Conservation (phyloP, 2,329 filamentous ascomycete species). For the Alternaria incomplexa region DNA sequence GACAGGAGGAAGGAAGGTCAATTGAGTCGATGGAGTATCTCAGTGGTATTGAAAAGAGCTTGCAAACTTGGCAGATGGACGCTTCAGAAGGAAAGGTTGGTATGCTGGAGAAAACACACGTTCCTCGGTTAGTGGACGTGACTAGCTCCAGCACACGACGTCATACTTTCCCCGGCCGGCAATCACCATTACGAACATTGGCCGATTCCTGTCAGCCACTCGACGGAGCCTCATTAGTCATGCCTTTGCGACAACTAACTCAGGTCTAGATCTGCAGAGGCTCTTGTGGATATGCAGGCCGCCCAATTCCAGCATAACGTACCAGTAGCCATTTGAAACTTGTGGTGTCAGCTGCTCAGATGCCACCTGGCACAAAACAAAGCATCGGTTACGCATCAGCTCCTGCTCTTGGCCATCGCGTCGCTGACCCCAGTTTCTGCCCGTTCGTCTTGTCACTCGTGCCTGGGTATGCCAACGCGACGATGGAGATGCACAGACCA, state of each 20-base stretch:
- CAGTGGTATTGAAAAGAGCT: background rate
- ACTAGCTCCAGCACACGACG: slow-evolving; percentile 12
- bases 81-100: slow-evolving; percentile 2
- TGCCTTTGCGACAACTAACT: background rate
- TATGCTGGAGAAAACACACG: slow-evolving; percentile 12
- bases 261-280: background rate
- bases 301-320: background rate
- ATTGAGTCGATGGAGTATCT: background rate
- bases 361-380: background rate
- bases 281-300: background rate
- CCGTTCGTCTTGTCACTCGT: background rate
- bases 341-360: background rate
- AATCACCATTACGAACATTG: slow-evolving; percentile 16
- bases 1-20: background rate
- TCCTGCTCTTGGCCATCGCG: background rate
- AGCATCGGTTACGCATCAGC: background rate
- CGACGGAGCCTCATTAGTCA: slow-evolving; percentile 10
- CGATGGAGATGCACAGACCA: background rate
- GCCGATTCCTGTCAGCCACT: slow-evolving; percentile 3
- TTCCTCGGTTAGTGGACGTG: slow-evolving; percentile 13
- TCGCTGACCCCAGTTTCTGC: background rate
- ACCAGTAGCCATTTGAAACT: background rate
- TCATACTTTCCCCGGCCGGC: slow-evolving; percentile 6
- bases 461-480: background rate
- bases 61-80: slow-evolving; percentile 1